These are phyloP conservation scores for Lupinus albus DNA, from an alignment of 306 rosid species.

Conservation along the genomic window DNA sequence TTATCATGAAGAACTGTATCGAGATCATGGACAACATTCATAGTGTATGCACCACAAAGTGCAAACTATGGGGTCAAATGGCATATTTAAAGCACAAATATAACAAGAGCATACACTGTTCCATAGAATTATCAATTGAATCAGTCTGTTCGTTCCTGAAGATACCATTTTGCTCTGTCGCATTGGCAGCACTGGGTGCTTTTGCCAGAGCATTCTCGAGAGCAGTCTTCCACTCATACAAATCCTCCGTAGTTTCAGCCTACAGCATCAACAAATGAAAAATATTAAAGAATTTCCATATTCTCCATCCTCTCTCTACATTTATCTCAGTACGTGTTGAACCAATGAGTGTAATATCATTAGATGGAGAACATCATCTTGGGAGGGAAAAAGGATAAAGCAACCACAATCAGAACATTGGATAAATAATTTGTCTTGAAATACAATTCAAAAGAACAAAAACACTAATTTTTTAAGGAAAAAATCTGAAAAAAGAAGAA, in stretches of 20 bases:
- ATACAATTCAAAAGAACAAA: not conserved
- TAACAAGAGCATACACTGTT: slow-evolving; percentile 66
- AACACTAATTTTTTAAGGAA: not conserved
- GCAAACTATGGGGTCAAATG: slow-evolving; percentile 44
- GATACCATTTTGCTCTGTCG: slow-evolving; percentile 71
- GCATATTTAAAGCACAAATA: slow-evolving; percentile 46
- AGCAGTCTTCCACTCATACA: slow-evolving; percentile 92
- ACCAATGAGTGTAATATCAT: too few species aligned
- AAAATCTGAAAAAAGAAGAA: not conserved
- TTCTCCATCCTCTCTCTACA: slow-evolving; percentile 26
- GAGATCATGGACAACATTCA: slow-evolving; percentile 26
- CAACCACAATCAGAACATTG: slow-evolving; percentile 13
- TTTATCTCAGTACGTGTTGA: slow-evolving; percentile 10
- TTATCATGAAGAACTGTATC: slow-evolving; percentile 12
- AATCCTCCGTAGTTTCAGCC: slow-evolving; percentile 93
- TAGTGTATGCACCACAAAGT: slow-evolving; percentile 27
- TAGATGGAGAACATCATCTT: not conserved
- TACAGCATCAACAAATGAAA: slow-evolving; percentile 45
- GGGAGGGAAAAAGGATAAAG: not conserved
- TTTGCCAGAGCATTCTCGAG: slow-evolving; percentile 85
- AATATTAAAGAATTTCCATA: slow-evolving; percentile 21
- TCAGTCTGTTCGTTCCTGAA: slow-evolving; percentile 67
- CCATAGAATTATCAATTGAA: slow-evolving; percentile 65
- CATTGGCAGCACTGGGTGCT: slow-evolving; percentile 69
- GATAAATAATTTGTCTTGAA: slow-evolving; percentile 16